Evolutionary conservation across 257 asterid species (phyloP).

Genomic region (Cruciata laevipes): DNA sequence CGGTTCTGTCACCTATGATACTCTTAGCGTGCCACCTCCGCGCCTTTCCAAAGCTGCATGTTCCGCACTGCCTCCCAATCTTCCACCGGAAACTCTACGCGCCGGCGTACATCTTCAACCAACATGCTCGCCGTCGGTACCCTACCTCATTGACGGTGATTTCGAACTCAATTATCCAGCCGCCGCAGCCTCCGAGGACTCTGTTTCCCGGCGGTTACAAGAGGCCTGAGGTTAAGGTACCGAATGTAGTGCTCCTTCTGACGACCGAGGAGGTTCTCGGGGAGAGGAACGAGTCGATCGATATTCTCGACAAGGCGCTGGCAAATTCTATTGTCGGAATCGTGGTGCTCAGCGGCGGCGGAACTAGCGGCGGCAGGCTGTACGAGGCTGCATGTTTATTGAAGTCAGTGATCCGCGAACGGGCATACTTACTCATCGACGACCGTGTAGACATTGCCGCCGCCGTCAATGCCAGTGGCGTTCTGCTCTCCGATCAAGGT

Average conservation of each 20-base stretch:
- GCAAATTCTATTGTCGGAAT: conserved; percentile 63
- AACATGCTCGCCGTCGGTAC: conserved; percentile 15
- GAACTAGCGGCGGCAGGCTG: conserved; percentile 56
- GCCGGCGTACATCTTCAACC: conserved; percentile 9
- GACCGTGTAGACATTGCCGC: conserved; percentile 89
- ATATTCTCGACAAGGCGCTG: conserved; percentile 56
- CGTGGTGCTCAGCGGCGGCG: conserved; percentile 65
- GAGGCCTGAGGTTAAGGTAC: conserved; percentile 88
- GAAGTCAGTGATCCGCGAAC: conserved; percentile 64
- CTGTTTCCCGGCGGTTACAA: conserved; percentile 87
- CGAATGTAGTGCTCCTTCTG: conserved; percentile 54
- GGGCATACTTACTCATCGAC: conserved; percentile 80
- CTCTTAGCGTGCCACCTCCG: conserved; percentile 5
- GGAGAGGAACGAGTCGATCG: conserved; percentile 37
- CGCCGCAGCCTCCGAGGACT: conserved; percentile 49
- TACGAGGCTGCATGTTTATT: conserved; percentile 83
- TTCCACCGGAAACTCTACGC: background rate
- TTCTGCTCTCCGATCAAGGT: conserved; percentile 92
- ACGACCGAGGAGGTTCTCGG: conserved; percentile 46
- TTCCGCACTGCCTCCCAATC: background rate
- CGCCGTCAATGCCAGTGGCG: conserved; percentile 83
- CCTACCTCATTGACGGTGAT: conserved; percentile 2
- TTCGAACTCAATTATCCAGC: conserved; percentile 37
- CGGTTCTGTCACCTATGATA: conserved; percentile 7
- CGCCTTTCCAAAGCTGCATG: background rate